These are phyloP conservation scores for Coemansia reversa DNA, from an alignment of 192 early-diverging fungal species.

Conservation along the genomic window DNA sequence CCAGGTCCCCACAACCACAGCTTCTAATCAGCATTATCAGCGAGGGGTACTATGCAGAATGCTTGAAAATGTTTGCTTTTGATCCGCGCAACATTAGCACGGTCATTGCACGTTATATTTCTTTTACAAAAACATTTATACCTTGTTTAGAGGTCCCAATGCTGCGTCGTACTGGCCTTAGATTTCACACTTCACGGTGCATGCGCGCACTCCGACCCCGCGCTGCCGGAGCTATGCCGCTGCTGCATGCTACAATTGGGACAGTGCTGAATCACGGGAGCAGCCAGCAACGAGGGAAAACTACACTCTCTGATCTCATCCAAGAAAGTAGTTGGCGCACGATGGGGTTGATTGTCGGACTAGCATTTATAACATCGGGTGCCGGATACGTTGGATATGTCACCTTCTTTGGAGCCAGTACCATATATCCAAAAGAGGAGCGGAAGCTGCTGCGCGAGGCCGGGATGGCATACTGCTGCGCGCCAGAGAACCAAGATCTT, in stretches of 20 bases:
- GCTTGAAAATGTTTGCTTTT: too few species aligned
- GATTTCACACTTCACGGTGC: not conserved
- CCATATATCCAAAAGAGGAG: slow-evolving; percentile 30
- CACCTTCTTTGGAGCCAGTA: slow-evolving; percentile 34
- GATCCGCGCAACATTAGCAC: not conserved
- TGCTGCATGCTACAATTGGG: not conserved
- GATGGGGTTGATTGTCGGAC: slow-evolving; percentile 6
- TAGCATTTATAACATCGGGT: slow-evolving; percentile 3
- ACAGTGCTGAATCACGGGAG: not conserved
- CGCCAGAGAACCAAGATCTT: slow-evolving; percentile 45
- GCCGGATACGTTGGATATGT: slow-evolving; percentile 31
- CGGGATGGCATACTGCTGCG: slow-evolving; percentile 38
- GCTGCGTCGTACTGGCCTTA: not conserved
- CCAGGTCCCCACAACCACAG: not conserved
- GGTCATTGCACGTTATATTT: not conserved
- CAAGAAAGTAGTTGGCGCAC: slow-evolving; percentile 15
- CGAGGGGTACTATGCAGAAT: not conserved
- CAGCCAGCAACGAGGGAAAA: slow-evolving; percentile 14
- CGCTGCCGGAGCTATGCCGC: not conserved
- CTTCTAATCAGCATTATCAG: not conserved
- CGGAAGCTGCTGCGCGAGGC: slow-evolving; percentile 46
- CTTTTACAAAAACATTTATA: not conserved
- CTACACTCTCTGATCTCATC: not conserved
- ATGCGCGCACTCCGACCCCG: not conserved
- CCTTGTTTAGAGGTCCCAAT: not conserved